Evolutionary conservation across 148 eudicot genomes (phyloP), one percentile per base, ranked within the genome.

Genomic region (Salicornia ramosissima): DNA sequence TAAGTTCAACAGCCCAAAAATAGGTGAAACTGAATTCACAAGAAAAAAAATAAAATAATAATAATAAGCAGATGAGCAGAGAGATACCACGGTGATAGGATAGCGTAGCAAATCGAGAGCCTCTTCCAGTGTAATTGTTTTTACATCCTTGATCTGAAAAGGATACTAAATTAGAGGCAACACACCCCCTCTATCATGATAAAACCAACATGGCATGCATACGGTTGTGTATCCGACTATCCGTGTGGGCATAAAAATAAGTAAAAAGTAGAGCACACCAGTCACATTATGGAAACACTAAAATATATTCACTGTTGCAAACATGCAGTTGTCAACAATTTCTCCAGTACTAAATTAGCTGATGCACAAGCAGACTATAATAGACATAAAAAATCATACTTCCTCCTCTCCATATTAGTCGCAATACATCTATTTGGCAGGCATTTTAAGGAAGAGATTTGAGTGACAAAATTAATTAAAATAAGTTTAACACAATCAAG

Each of bases 31-130:
- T 69, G 31, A 55, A 58, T 18, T 11, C 47, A 52, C 45, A 36
- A 31, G 39, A 24, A 15, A 10, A 12, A 21, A 39, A 33, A 60
- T 12, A 69, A 75, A n/a, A 34, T 54, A 10, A 4, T 11, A 34
- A 57, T 13, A 25, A 55, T 24, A 47, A 45, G 64, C 54, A 42
- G 50, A 43, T 26, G 16, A 26, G 57, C 72, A 71, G 60, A 71
- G 31, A 33, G 63, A 47, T 79, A 94, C 98, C 91, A 94, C 28
- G 67, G 83, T 76, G 74, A 90, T 69, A n/a, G 98, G 98, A 78
- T 85, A 94, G 31, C 82, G 86, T 71, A 94, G 83, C 68, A 86
- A 70, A 74, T 81, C 86, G 56, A 90, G 75, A 50, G 98, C 97
- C 54, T 82, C 85, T 58, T 87, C 96, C 61, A 94, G 69, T 10